Base-by-base conservation (phyloP, 768 basidiomycete genomes). In the Myochromella boudieri region DNA sequence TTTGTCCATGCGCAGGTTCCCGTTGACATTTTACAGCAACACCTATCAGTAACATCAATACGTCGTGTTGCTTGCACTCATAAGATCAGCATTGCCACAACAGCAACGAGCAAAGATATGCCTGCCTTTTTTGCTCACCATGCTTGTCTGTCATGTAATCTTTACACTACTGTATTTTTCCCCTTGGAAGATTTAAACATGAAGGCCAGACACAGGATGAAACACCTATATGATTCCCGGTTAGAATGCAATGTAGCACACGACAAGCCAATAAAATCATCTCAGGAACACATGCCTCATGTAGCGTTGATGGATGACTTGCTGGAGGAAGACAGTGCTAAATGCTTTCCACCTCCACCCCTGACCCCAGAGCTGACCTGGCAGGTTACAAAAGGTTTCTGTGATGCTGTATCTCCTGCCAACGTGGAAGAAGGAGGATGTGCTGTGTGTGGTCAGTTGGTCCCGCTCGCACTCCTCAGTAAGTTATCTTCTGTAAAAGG, bases 401-500 rank as follows among this genome's bases (percentile, higher is more conserved):
- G 45, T 18, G 12, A 22, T 8, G 41, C 20, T 4, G 14, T 29
- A 3, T 54, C 47, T 31, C 51, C 51, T 39, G 58, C 32, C 2
- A n/a, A 6, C 2, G 4, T 62, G 25, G 46, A 60, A 31, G 60
- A 64, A 32, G 42, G 32, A 6, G 60, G 59, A 1, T 64, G 60
- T 36, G 56, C 54, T 5, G 56, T 64, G 2, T 64, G 62, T 52
- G 59, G 59, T 1, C 37, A 49, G 10, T 34, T 61, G 12, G 36
- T 12, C 0, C 42, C 18, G 0, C 6, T 20, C 1, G n/a, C 3
- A 1, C n/a, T 49, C 1, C 18, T 62, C 14, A 52, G 4, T 10
- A 37, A 15, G 0, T 24, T 58, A 9, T 36, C 29, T 6, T 38
- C 36, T 1, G 10, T 51, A 4, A 36, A 52, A 17, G 24, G 21